Evolutionary conservation across 306 rosid species (phyloP), one percentile per base, ranked within the genome.

Genomic region (Herpetospermum pedunculosum): DNA sequence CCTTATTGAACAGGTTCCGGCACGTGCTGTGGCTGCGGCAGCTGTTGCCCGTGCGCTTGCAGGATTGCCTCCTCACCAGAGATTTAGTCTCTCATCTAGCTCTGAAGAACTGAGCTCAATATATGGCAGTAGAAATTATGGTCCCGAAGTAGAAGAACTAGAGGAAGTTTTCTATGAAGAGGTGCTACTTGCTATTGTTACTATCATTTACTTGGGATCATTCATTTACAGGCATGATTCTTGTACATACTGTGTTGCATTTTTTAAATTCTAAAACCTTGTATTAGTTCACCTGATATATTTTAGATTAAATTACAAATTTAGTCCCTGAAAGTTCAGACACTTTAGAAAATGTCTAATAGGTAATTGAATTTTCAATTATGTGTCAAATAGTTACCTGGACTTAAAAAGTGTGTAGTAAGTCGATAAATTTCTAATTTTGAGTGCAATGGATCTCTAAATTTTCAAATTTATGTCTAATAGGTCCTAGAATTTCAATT

Each of bases 31-130:
- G 21, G 96, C 99, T 25, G 97, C 99, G 7, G 99, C 97, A 54
- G 99, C 90, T 37, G 97, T 92, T 50, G 99, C 99, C 26, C 97
- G 96, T 80, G 99, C 95, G 74, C 90, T 95, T 71, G 97, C 97
- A 6, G 99, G 96, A 76, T 81, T 95, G 77, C 99, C 99, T 63
- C 97, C 92, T 12, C 96, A 95, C 83, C 96, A 95, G 83, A 86
- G 93, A 79, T 91, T 80, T 75, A 79, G 81, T 79, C 69, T 95
- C 63, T 82, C 96, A 62, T 89, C 99, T 76, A 95, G 99, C 85
- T 95, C 99, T 8, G 89, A 85, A 82, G 99, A 90, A 73, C 78
- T 95, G 76, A 88, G 86, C 81, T 89, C 97, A 26, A 91, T 95
- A 83, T 95, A 91, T 80, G 99, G 95, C 73, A 85, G 88, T 81